Percentiles rank a stretch among this genome's conserved stretches.
Conservation (phyloP, 2,329 filamentous ascomycete species). For the Cladosporium sp. region DNA sequence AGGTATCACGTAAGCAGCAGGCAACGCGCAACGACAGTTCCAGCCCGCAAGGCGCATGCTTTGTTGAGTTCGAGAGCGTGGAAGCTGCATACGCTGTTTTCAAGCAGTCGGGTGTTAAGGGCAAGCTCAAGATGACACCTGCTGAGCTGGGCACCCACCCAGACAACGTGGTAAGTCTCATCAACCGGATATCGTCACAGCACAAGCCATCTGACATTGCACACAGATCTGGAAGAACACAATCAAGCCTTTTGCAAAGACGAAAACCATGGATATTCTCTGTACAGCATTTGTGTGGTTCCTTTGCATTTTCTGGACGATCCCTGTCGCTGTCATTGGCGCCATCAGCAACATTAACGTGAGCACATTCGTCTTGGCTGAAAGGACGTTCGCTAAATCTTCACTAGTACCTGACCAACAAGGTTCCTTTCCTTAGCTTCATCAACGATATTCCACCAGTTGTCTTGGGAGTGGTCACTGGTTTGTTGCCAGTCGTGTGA, state of each 20-base stretch:
- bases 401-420: slow-evolving; percentile 31
- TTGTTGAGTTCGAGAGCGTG: slow-evolving; percentile 82
- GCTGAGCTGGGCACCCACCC: slow-evolving; percentile 39
- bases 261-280: slow-evolving; percentile 26
- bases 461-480: slow-evolving; percentile 43
- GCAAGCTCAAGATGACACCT: slow-evolving; percentile 32
- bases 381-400: background rate
- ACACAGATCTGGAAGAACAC: slow-evolving; percentile 40
- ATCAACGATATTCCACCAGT: slow-evolving; percentile 38
- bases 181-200: slow-evolving; percentile 18
- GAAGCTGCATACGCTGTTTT: slow-evolving; percentile 75
- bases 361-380: background rate
- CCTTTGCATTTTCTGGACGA: slow-evolving; percentile 44
- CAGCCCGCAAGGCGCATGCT: slow-evolving; percentile 68
- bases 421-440: slow-evolving; percentile 38
- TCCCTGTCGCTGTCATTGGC: slow-evolving; percentile 44
- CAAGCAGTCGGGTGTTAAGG: slow-evolving; percentile 42
- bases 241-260: slow-evolving; percentile 33
- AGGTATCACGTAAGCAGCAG: slow-evolving; percentile 63
- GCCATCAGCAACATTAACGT: slow-evolving; percentile 41
- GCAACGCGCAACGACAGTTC: slow-evolving; percentile 63
- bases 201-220: background rate
- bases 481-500: slow-evolving; percentile 36
- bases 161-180: slow-evolving; percentile 26
- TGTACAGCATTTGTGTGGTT: slow-evolving; percentile 37